Evolutionary conservation across 2,329 filamentous ascomycete species (phyloP), one percentile per base, ranked within the genome.

Genomic region (Pseudogymnoascus sp.): DNA sequence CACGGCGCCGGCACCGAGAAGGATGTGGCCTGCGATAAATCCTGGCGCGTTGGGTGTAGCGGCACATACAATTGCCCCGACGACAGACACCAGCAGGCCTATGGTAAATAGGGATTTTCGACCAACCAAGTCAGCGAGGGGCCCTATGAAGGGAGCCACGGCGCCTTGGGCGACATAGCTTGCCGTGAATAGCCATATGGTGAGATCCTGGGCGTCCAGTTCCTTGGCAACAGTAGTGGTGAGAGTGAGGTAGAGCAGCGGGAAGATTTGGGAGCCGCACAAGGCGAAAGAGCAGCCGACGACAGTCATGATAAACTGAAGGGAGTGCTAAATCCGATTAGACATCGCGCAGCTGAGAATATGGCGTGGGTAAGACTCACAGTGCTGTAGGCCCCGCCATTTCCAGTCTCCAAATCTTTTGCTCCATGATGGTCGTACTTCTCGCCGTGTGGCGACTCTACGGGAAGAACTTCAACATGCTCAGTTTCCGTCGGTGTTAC

Each of bases 141-240:
- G 61, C 9, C 66, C 66, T 18, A 67, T 64, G 42, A 67, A 67
- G n/a, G 66, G 66, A 9, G 64, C 64, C 7, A 67, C 58, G 2
- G 65, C 64, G 8, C 61, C 66, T 25, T 63, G 45, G 5, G 66
- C 62, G 13, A 67, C 37, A 10, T 63, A 59, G 27, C 61, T 63
- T 21, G 64, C 61, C 5, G 62, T 59, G 37, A 67, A 52, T 35
- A 67, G 52, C 65, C 65, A 67, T 39, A 65, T 52, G n/a, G 60
- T 60, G 42, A 67, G 63, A 18, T n/a, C n/a, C 5, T 29, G 60
- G 15, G 12, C 29, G 29, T 63, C 25, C 10, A 63, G 29, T 10
- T 63, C 64, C 62, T 25, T 58, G 45, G 13, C 15, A 25, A 37
- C 29, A 1, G 37, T 37, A 1, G 58, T 60, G 27, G 48, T 61